These are phyloP conservation scores for Arthrocladium fulminans DNA, from an alignment of 2,329 filamentous ascomycete species.

Conservation along the genomic window DNA sequence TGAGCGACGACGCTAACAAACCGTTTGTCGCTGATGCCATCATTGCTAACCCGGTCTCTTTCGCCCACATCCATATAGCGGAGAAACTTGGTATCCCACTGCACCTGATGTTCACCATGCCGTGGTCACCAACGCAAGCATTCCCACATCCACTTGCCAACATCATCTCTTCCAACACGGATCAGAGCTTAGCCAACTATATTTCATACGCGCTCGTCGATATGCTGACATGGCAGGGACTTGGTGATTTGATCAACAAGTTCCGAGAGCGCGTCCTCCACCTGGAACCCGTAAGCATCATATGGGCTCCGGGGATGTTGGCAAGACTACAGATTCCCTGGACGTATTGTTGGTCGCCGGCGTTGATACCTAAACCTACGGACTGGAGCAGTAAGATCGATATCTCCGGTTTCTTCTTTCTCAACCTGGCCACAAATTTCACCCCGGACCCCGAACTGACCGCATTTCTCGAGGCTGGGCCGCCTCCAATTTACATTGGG, in stretches of 20 bases:
- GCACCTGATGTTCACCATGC: conserved; percentile 93
- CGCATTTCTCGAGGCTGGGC: conserved; percentile 57
- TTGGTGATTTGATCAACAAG: conserved; percentile 83
- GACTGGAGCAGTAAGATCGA: conserved; percentile 67
- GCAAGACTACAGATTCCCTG: conserved; percentile 68
- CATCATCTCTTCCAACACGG: conserved; percentile 65
- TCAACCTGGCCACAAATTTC: conserved; percentile 58
- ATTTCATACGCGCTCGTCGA: conserved; percentile 77
- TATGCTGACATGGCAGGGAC: conserved; percentile 85
- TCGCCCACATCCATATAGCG: conserved; percentile 70
- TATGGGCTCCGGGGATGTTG: conserved; percentile 75
- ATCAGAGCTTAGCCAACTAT: conserved; percentile 69
- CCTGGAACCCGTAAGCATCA: conserved; percentile 66
- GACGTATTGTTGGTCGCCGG: conserved; percentile 86
- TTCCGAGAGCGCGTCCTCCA: conserved; percentile 69
- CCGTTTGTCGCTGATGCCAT: conserved; percentile 85
- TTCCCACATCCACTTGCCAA: conserved; percentile 84
- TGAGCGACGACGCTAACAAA: conserved; percentile 36
- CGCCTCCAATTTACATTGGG: conserved; percentile 70
- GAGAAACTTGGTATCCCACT: conserved; percentile 68
- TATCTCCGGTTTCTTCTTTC: conserved; percentile 68
- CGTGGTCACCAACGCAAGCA: conserved; percentile 75
- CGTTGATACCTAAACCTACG: conserved; percentile 66
- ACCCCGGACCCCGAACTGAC: conserved; percentile 57
- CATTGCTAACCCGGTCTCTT: conserved; percentile 72